Percentiles rank a stretch among this genome's conserved stretches.
phyloP scores from a whole-genome alignment of 2,329 filamentous ascomycete species.

The Raffaelea ambrosiae region DNA sequence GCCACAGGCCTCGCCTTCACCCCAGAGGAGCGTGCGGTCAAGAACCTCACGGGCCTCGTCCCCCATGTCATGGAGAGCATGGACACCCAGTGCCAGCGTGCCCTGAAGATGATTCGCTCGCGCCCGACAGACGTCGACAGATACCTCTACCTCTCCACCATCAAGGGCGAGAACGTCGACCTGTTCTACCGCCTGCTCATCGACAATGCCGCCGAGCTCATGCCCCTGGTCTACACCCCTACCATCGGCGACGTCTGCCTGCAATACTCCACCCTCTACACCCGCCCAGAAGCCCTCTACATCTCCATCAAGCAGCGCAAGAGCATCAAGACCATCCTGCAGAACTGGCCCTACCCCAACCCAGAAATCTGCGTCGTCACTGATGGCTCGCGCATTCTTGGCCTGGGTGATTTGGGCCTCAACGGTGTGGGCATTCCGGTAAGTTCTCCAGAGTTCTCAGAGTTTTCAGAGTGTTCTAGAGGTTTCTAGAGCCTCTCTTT shows the following conservation, averaged over 20 bases:
- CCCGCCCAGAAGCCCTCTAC: slow-evolving; percentile 89
- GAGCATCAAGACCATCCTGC: slow-evolving; percentile 77
- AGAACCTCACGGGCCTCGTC: slow-evolving; percentile 58
- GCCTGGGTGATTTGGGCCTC: slow-evolving; percentile 88
- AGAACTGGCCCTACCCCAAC: slow-evolving; percentile 83
- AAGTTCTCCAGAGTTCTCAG: too few relatives aligned
- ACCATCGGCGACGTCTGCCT: slow-evolving; percentile 94
- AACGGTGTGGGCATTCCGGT: slow-evolving; percentile 97
- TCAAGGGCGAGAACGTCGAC: slow-evolving; percentile 69
- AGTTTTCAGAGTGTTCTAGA: too few relatives aligned
- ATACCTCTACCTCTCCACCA: slow-evolving; percentile 70
- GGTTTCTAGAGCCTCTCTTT: too few relatives aligned
- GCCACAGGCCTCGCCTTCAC: slow-evolving; percentile 52
- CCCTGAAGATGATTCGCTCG: slow-evolving; percentile 65
- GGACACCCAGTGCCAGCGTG: slow-evolving; percentile 53
- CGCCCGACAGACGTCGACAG: slow-evolving; percentile 68
- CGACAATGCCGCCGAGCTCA: slow-evolving; percentile 65
- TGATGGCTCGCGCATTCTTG: slow-evolving; percentile 86
- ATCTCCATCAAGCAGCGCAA: slow-evolving; percentile 92
- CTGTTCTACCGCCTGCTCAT: slow-evolving; percentile 78
- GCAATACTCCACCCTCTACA: slow-evolving; percentile 93
- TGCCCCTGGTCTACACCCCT: slow-evolving; percentile 79
- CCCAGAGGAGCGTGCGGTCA: slow-evolving; percentile 52
- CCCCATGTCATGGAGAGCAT: slow-evolving; percentile 55
- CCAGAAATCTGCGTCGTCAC: slow-evolving; percentile 97